Conservation (phyloP, 352 stramenopile species). For the Phytophthora multivora region DNA sequence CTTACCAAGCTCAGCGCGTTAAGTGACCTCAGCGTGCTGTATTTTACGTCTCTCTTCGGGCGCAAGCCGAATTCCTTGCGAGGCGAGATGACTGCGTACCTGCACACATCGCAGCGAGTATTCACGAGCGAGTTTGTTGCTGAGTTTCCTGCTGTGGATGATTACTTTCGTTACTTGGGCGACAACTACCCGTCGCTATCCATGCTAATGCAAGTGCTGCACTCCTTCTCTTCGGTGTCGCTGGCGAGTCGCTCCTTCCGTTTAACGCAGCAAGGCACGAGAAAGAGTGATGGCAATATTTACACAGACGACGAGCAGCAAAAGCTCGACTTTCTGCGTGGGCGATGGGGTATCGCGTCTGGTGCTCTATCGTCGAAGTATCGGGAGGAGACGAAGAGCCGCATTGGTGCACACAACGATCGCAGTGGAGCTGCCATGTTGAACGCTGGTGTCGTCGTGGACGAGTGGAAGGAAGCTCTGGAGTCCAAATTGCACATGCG, state of each 20-base stretch:
- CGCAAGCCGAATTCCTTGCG: constrained; percentile 52
- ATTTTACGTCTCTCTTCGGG: constrained; percentile 57
- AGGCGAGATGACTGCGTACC: constrained; percentile 69
- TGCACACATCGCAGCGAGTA: constrained; percentile 58
- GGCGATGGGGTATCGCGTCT: constrained; percentile 24
- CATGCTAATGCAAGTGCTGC: constrained; percentile 67
- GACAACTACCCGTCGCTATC: constrained; percentile 66
- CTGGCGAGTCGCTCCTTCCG: constrained; percentile 1
- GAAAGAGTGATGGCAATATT: not conserved
- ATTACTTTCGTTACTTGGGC: constrained; percentile 72
- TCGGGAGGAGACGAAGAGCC: constrained; percentile 12
- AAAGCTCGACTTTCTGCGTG: constrained; percentile 37
- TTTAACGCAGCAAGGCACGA: constrained; percentile 7
- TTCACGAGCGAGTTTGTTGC: constrained; percentile 54
- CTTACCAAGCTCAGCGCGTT: constrained; percentile 65
- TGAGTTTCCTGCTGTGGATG: constrained; percentile 63
- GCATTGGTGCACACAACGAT: constrained; percentile 25
- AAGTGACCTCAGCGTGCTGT: constrained; percentile 61
- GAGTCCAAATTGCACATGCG: constrained; percentile 21
- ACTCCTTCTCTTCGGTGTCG: constrained; percentile 49
- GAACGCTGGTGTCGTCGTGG: constrained; percentile 34
- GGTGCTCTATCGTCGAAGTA: not conserved
- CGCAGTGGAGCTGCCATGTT: constrained; percentile 31
- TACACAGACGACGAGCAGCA: constrained; percentile 27
- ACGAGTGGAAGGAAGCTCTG: constrained; percentile 42